phyloP scores from a whole-genome alignment of 306 rosid species.

The Rosa chinensis region DNA sequence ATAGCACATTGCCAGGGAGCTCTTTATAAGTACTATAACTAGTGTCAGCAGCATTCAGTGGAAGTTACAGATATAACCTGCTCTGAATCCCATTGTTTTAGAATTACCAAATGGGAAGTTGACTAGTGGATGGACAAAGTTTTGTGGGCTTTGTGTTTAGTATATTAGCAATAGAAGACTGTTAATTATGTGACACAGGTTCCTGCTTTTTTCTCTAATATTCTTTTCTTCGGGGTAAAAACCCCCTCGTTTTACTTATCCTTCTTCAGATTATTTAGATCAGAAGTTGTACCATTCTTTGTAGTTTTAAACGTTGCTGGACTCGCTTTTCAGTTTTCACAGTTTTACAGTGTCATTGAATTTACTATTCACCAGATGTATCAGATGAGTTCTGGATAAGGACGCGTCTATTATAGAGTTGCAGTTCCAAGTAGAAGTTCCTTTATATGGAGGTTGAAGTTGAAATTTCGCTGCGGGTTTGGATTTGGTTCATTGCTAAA shows the following conservation, averaged over 20 bases:
- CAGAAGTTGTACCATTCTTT: constrained; percentile 49
- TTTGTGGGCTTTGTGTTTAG: constrained; percentile 31
- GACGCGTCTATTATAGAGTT: neutral
- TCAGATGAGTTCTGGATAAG: neutral
- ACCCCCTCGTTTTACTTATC: constrained; percentile 25
- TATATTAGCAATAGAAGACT: constrained; percentile 23
- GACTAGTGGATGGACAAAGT: constrained; percentile 15
- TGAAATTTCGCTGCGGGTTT: neutral
- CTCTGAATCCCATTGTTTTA: constrained; percentile 24
- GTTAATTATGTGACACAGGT: constrained; percentile 21
- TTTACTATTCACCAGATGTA: neutral
- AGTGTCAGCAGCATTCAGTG: neutral
- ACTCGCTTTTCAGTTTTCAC: constrained; percentile 26
- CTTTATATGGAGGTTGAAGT: neutral
- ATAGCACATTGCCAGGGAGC: constrained; percentile 23
- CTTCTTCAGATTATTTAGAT: constrained; percentile 28
- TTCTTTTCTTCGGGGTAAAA: constrained; percentile 25
- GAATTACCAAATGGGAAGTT: constrained; percentile 9
- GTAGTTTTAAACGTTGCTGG: constrained; percentile 40
- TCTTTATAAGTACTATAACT: neutral
- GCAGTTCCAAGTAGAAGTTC: neutral
- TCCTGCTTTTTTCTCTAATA: constrained; percentile 16
- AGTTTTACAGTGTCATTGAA: neutral
- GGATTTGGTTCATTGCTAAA: neutral
- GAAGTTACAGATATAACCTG: constrained; percentile 16